Conservation (phyloP, 768 basidiomycete species). For the Chalciporus piperatus region DNA sequence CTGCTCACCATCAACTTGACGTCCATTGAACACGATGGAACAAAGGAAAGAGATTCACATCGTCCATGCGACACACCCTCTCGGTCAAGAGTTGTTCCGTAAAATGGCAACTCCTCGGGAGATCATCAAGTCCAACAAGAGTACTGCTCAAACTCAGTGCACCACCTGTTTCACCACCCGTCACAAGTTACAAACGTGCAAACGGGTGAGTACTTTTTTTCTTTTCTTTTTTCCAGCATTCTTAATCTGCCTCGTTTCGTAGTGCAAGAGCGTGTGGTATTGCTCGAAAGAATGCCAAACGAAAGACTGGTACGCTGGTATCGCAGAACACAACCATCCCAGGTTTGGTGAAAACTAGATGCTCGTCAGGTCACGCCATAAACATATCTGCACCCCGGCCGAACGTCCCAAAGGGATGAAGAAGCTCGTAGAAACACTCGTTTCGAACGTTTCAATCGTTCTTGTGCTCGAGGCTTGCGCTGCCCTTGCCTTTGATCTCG, state of each 20-base stretch:
- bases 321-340: background rate
- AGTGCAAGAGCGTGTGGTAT: conserved; percentile 23
- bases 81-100: conserved; percentile 4
- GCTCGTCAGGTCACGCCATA: conserved; percentile 11
- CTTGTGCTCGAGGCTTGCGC: conserved; percentile 10
- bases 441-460: conserved; percentile 5
- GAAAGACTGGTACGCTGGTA: conserved; percentile 12
- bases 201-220: background rate
- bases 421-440: conserved; percentile 13
- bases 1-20: too few species aligned
- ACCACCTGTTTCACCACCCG: conserved; percentile 12
- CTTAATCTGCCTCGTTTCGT: background rate
- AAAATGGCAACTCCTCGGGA: conserved; percentile 6
- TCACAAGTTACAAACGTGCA: conserved; percentile 10
- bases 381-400: conserved; percentile 4
- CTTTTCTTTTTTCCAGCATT: too few species aligned
- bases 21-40: background rate
- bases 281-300: conserved; percentile 22
- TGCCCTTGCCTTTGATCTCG: conserved; percentile 12
- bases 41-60: conserved; percentile 2
- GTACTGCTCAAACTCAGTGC: conserved; percentile 4
- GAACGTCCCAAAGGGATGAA: conserved; percentile 15
- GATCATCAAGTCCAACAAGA: conserved; percentile 9
- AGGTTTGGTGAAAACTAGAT: background rate
- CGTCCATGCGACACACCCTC: conserved; percentile 12